Conservation (phyloP, 257 asterid genomes). For the Nicotiana tabacum region DNA sequence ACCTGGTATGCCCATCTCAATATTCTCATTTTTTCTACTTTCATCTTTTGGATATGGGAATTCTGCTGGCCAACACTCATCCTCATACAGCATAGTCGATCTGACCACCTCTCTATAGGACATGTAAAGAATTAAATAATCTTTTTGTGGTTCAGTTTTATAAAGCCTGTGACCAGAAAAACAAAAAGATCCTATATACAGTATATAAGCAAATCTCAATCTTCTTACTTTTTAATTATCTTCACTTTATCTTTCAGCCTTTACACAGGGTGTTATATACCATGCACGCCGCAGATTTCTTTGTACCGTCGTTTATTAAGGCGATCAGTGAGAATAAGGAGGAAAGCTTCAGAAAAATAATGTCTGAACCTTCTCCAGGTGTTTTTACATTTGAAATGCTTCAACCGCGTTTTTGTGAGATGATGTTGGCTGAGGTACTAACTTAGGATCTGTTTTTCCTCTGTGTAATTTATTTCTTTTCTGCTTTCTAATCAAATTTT, state of each 20-base stretch:
- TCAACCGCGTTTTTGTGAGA: slow-evolving; percentile 84
- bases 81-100: too few relatives aligned
- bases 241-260: slow-evolving; percentile 43
- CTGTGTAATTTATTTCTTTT: slow-evolving; percentile 23
- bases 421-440: slow-evolving; percentile 82
- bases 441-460: slow-evolving; percentile 10
- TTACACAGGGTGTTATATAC: slow-evolving; percentile 64
- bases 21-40: too few relatives aligned
- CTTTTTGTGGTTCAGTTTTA: not conserved
- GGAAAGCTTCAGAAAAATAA: slow-evolving; percentile 67
- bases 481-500: slow-evolving; percentile 35
- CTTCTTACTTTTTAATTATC: not conserved
- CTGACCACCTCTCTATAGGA: too few relatives aligned
- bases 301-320: slow-evolving; percentile 64
- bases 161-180: not conserved
- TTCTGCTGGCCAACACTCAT: too few relatives aligned
- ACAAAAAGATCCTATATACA: not conserved
- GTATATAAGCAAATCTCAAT: not conserved
- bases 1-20: too few relatives aligned
- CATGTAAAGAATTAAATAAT: too few relatives aligned
- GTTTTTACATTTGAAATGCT: slow-evolving; percentile 80
- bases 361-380: slow-evolving; percentile 84
- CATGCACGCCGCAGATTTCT: slow-evolving; percentile 59
- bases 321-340: slow-evolving; percentile 63
- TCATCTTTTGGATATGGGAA: too few relatives aligned